Percentiles rank a stretch among this genome's conserved stretches.
Evolutionary conservation across 2,329 filamentous ascomycete species (phyloP).

Genomic region (Coniochaeta ligniaria): DNA sequence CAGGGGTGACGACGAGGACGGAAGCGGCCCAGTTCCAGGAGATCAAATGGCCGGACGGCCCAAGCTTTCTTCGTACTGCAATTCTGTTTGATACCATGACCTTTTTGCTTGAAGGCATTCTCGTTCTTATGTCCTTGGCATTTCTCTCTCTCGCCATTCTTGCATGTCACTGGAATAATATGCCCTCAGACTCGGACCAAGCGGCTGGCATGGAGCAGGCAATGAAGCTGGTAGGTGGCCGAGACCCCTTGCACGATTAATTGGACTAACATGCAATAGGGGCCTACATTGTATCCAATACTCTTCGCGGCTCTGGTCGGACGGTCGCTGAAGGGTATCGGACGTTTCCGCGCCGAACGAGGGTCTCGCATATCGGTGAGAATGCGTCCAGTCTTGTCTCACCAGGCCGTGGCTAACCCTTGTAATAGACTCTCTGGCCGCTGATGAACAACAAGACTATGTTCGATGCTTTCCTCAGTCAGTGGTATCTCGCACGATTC

Average conservation of each 20-base stretch:
- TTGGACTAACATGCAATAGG: not conserved
- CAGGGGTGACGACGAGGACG: not conserved
- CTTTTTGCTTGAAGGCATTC: not conserved
- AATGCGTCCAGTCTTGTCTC: not conserved
- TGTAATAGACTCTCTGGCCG: not conserved
- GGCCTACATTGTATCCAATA: not conserved
- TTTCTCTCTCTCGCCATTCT: constrained; percentile 1
- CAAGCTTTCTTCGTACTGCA: not conserved
- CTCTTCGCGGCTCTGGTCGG: not conserved
- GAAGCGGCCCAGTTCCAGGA: not conserved
- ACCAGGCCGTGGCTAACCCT: not conserved
- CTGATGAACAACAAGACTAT: constrained; percentile 18
- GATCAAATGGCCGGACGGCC: constrained; percentile 1
- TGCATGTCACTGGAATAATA: not conserved
- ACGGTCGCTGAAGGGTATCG: constrained; percentile 1
- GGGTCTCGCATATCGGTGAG: not conserved
- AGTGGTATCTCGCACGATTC: not conserved
- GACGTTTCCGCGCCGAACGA: not conserved
- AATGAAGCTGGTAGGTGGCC: not conserved
- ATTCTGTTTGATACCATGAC: not conserved
- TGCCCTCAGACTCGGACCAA: not conserved
- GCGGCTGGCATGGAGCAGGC: not conserved
- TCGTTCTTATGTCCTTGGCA: not conserved
- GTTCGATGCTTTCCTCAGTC: constrained; percentile 1
- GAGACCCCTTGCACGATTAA: not conserved